Evolutionary conservation across 169 alveolate genomes (phyloP).

Genomic region (Amoebophrya sp.): DNA sequence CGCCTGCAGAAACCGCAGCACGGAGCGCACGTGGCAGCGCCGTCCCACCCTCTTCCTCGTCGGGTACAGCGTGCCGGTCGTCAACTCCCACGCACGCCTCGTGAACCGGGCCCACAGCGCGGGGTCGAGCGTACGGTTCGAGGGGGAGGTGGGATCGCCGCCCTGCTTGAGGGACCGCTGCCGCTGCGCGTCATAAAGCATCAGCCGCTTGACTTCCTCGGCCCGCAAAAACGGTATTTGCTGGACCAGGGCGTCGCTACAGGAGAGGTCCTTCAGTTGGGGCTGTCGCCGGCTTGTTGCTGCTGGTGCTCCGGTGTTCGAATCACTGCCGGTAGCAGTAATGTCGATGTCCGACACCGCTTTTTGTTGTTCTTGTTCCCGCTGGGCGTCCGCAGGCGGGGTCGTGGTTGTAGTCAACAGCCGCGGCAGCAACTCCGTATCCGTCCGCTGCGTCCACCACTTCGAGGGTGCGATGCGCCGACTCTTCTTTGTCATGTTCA

Average conservation of each 20-base stretch:
- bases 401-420: too few relatives aligned
- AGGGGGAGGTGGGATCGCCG: too few relatives aligned
- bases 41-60: background rate
- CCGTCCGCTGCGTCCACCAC: background rate
- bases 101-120: background rate
- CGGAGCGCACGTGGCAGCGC: background rate
- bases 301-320: too few relatives aligned
- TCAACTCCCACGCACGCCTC: background rate
- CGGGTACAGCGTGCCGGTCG: background rate
- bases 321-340: too few relatives aligned
- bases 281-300: too few relatives aligned
- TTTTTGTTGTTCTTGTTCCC: too few relatives aligned
- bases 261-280: too few relatives aligned
- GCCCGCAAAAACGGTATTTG: background rate
- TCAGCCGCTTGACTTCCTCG: background rate
- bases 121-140: background rate
- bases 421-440: background rate
- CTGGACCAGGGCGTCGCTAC: background rate
- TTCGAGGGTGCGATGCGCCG: background rate
- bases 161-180: too few relatives aligned
- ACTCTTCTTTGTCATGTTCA: too few relatives aligned
- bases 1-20: background rate
- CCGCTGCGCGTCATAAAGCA: background rate
- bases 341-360: too few relatives aligned
- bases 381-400: too few relatives aligned